These are phyloP conservation scores for Pestalotiopsis sp. DNA, from an alignment of 2,329 filamentous ascomycete species.

Conservation along the genomic window DNA sequence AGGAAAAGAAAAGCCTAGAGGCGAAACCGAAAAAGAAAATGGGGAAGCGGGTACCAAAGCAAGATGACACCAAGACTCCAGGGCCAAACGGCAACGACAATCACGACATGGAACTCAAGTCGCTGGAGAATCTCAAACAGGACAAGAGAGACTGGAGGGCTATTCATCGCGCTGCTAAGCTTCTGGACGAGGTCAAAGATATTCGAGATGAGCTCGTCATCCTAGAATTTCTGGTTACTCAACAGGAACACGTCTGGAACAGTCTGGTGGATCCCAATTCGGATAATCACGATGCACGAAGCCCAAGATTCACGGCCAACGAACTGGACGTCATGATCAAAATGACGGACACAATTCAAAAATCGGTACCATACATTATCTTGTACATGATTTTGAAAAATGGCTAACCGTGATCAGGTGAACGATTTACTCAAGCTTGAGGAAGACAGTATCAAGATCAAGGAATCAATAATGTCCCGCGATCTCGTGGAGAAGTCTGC, in stretches of 20 bases:
- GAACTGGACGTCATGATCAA: not conserved
- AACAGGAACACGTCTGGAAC: not conserved
- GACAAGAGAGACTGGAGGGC: not conserved
- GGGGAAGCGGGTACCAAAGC: no score
- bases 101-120: no score
- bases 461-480: no score
- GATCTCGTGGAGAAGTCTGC: no score
- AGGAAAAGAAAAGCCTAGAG: no score
- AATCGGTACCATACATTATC: not conserved
- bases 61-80: no score
- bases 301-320: not conserved
- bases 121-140: not conserved
- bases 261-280: not conserved
- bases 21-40: no score
- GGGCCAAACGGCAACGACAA: no score
- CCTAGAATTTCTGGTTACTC: fast-evolving
- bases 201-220: not conserved
- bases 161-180: not conserved
- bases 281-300: not conserved
- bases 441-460: no score
- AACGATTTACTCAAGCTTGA: not conserved
- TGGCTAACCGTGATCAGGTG: not conserved
- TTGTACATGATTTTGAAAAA: no score
- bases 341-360: not conserved
- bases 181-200: not conserved